Base-by-base conservation (phyloP, 1,139 yeast species). In the Zhuliangozyma blackwelliae region DNA sequence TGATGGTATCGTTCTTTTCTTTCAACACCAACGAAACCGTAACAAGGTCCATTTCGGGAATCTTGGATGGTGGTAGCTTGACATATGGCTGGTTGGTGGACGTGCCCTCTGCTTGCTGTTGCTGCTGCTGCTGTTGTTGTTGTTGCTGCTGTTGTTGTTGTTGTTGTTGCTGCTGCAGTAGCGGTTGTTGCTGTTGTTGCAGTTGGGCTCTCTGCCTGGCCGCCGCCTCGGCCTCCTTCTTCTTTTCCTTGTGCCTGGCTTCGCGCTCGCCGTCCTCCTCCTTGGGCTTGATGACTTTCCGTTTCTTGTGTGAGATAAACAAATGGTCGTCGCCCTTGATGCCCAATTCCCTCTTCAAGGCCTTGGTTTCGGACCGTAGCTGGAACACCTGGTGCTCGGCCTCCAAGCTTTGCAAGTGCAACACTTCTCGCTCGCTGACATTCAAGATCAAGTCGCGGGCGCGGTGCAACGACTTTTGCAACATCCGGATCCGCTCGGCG, bases 21-120 rank as follows among this genome's bases (percentile, higher is more conserved):
- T 76, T 71, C 41, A 86, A 65, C 20, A 88, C 81, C 37, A 79
- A 74, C 36, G 87, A 87, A 20, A 90, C 90, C 5, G 96, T 86
- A 28, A 85, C 81, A 48, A 90, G 70, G 37, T 88, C 95, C 75
- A 90, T 75, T 60, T 90, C 97, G 10, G 97, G 97, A 49, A 90
- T 85, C 63, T 89, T 87, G 2, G 96, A 84, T 23, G 94, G 84
- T 9, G 96, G 95, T 31, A 88, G 63, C 48, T 86, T 84, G 51
- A 87, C 95, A 62, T 87, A 86, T 8, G 95, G 90, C 53, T 85
- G 95, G 34, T 74, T 72, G 4, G 72, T 59, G 5, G 71, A 57
- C 8, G 68, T 52, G 11, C 61, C 47, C 23, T 52, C 58, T 30
- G 55, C 55, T 34, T 47, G 54, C 40, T 44, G 50, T 36, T 51